Evolutionary conservation across 257 asterid genomes (phyloP).

Genomic region (Fraxinus americana): DNA sequence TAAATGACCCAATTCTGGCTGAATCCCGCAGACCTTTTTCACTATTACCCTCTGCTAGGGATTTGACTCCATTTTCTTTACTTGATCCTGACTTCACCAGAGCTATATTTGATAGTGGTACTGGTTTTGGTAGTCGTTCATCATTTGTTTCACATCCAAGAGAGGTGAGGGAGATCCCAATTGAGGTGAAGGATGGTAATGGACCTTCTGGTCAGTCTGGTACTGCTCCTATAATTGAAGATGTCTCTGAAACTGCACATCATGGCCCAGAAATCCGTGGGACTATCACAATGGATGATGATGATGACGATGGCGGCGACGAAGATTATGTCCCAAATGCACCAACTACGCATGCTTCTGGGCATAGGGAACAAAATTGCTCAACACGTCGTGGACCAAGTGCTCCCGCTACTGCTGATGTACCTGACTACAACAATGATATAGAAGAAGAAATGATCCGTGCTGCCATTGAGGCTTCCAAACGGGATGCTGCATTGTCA

Average conservation of each 20-base stretch:
- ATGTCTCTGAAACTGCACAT: slow-evolving; percentile 58
- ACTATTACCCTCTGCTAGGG: slow-evolving; percentile 46
- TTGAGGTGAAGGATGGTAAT: slow-evolving; percentile 74
- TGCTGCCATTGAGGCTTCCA: slow-evolving; percentile 99
- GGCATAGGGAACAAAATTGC: slow-evolving; percentile 12
- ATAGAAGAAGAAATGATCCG: slow-evolving; percentile 98
- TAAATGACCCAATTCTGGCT: slow-evolving; percentile 61
- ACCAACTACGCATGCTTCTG: slow-evolving; percentile 31
- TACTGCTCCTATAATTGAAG: slow-evolving; percentile 57
- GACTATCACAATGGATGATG: slow-evolving; percentile 56
- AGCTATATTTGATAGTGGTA: slow-evolving; percentile 43
- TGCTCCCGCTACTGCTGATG: slow-evolving; percentile 59
- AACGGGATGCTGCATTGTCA: slow-evolving; percentile 65
- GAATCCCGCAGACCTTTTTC: slow-evolving; percentile 51
- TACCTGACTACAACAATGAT: slow-evolving; percentile 68
- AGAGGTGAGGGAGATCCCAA: slow-evolving; percentile 74
- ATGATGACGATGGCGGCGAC: slow-evolving; percentile 1
- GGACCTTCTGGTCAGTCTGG: slow-evolving; percentile 56
- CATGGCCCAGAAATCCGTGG: slow-evolving; percentile 60
- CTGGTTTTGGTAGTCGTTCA: slow-evolving; percentile 39
- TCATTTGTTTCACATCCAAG: slow-evolving; percentile 74
- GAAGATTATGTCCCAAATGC: slow-evolving; percentile 31
- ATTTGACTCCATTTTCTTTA: slow-evolving; percentile 51
- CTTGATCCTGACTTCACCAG: slow-evolving; percentile 55
- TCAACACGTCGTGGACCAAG: slow-evolving; percentile 37